Evolutionary conservation across 1,139 yeast genomes (phyloP), one percentile per base, ranked within the genome.

Genomic region (Protomyces lactucae-debilis): DNA sequence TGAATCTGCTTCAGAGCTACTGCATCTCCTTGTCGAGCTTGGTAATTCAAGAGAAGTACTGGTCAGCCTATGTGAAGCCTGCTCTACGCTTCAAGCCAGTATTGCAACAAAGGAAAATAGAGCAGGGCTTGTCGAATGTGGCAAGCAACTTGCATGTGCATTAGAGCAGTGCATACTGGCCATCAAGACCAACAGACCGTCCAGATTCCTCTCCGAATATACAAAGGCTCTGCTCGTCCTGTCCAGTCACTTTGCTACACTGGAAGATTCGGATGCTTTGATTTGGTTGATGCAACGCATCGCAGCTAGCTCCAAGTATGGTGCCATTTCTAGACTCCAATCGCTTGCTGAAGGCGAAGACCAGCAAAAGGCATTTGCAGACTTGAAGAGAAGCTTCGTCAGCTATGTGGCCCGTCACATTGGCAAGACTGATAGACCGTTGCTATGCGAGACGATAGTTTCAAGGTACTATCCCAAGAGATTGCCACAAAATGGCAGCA

Each of bases 191-290:
- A 59, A 59, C 43, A 52, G 53, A n/a, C 57, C 63, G 10, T 23
- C 57, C 10, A n/a, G 55, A 10, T 59, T 59, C 21, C 36, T 52
- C 18, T 51, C 63, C 3, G 63, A 59, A 16, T 59, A 40, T 40
- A 59, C 63, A 21, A 39, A 59, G 37, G 32, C 40, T 2, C 18
- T 59, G n/a, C 57, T 59, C 4, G 48, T 21, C 4, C 23, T 43
- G 2, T 10, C 18, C 23, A 18, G 21, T 18, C 48, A n/a, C 21
- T 43, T 8, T 16, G 12, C 21, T 12, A 9, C 5, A 5, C 23
- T n/a, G 23, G 48, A 43, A n/a, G 12, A 21, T 10, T 43, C 48
- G 18, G 21, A 1, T 3, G 32, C 32, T 28, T 28, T 28, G 16
- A 10, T 1, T 18, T 43, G 48, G 48, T 18, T 43, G 12, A 18